Base-by-base conservation (phyloP, 257 asterid species). In the Solanum piurae region DNA sequence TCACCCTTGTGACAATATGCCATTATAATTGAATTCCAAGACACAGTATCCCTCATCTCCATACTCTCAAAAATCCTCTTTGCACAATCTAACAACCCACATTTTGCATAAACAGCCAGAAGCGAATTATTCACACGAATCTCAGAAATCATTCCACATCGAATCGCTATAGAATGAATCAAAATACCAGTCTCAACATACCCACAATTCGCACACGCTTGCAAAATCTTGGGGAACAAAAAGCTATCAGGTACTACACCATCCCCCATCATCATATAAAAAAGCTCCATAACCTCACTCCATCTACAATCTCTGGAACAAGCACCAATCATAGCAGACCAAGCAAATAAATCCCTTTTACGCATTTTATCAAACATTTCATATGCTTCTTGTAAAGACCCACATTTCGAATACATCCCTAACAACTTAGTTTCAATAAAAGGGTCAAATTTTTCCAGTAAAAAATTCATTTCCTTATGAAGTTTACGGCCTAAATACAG, bases 271-370 rank as follows among this genome's bases (percentile, higher is more conserved):
- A 96, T 93, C 92, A 89, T 64, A 69, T 88, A 90, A 87, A 96
- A 95, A 2, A 95, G 92, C 77, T 91, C 93, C 86, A 94, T 93
- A 62, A 94, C 99, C 31, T 92, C 92, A 23, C 84, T 89, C 98
- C 98, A 96, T 89, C 88, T 93, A 89, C 87, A 92, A 90, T 92
- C 97, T 89, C 98, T 91, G 7, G 95, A 92, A 85, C 94, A 96
- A 10, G 98, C 98, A 12, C 98, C 97, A 60, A 96, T 94, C 84
- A 95, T 90, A 14, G 97, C 94, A 7, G 99, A 93, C 99, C 99
- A 96, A 1, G 96, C 74, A 89, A 89, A 94, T 94, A 96, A 87
- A 75, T 95, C 89, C 87, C 96, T 92, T 42, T 88, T 88, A 83
- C 88, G 86, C 98, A 95, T 95, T 89, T 89, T 89, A 23, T 92